Conservation (phyloP, 1,284 basidiomycete genomes). For the Blastosporella zonata region DNA sequence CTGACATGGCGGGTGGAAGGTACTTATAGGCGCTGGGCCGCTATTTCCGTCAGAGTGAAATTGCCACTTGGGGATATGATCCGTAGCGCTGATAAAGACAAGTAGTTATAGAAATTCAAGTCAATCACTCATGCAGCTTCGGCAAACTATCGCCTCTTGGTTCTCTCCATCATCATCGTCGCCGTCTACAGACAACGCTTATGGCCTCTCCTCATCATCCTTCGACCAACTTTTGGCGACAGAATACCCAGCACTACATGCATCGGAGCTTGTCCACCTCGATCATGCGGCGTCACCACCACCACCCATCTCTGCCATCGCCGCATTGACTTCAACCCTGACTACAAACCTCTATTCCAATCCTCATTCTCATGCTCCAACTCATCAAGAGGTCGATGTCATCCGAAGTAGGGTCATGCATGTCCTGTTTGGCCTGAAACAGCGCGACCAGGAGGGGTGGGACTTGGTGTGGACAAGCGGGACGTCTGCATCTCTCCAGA, state of each 20-base stretch:
- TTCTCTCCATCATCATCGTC: slow-evolving; percentile 8
- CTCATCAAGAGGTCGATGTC: slow-evolving; percentile 9
- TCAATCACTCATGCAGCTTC: too few relatives aligned
- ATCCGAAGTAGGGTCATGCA: slow-evolving; percentile 15
- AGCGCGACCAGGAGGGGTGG: slow-evolving; percentile 14
- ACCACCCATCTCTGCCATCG: slow-evolving; percentile 15
- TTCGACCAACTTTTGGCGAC: slow-evolving; percentile 11
- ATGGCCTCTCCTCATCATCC: slow-evolving; percentile 11
- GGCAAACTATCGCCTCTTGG: slow-evolving; percentile 8
- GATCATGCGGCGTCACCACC: slow-evolving; percentile 19
- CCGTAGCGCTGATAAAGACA: too few relatives aligned
- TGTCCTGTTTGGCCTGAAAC: slow-evolving; percentile 10
- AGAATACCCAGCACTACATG: slow-evolving; percentile 16
- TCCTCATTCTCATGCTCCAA: slow-evolving; percentile 16
- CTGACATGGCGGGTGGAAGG: too few relatives aligned
- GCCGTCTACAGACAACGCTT: slow-evolving; percentile 1
- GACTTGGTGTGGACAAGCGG: slow-evolving; percentile 19
- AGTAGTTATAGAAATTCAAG: too few relatives aligned
- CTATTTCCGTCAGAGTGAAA: too few relatives aligned
- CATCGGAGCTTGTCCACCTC: slow-evolving; percentile 15
- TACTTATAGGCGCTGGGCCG: too few relatives aligned
- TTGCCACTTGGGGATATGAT: too few relatives aligned
- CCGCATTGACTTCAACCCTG: slow-evolving; percentile 9
- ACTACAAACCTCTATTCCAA: slow-evolving; percentile 12
- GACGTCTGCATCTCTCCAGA: slow-evolving; percentile 12